These are phyloP conservation scores for Polytrichum commune DNA, from an alignment of 225 moss, liverwort and hornwort species.

Conservation along the genomic window DNA sequence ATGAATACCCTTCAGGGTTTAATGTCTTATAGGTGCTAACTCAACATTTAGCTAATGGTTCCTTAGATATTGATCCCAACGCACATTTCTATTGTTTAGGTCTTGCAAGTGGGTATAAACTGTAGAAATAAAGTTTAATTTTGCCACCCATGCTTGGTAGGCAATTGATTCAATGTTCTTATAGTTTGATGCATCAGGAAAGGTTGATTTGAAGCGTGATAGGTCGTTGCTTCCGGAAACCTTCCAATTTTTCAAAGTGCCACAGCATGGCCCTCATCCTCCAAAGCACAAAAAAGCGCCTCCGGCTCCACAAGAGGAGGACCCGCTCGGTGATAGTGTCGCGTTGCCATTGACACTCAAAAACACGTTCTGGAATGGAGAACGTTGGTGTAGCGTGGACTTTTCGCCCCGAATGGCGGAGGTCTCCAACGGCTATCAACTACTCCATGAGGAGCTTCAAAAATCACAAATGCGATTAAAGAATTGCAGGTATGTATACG, in stretches of 20 bases:
- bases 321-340: constrained; percentile 10
- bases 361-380: constrained; percentile 28
- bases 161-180: not conserved
- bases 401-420: constrained; percentile 27
- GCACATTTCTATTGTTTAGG: not conserved
- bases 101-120: not conserved
- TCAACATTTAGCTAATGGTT: too few species aligned
- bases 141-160: not conserved
- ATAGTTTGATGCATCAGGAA: constrained; percentile 13
- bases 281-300: not conserved
- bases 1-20: too few species aligned
- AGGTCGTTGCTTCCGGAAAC: constrained; percentile 16
- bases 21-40: too few species aligned
- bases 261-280: not conserved
- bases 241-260: constrained; percentile 17
- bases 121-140: not conserved
- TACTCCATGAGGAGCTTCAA: constrained; percentile 32
- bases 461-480: constrained; percentile 15
- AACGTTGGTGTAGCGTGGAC: constrained; percentile 18
- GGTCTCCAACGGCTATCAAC: constrained; percentile 22
- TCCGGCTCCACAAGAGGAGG: not conserved
- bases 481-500: constrained; percentile 17
- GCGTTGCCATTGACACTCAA: constrained; percentile 29
- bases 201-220: constrained; percentile 24
- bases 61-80: not conserved